A percentile compares a stretch with the other conserved stretches of the same genome.
Evolutionary conservation across 2,329 filamentous ascomycete genomes (phyloP).

Genomic region (Zymoseptoria pseudotritici): DNA sequence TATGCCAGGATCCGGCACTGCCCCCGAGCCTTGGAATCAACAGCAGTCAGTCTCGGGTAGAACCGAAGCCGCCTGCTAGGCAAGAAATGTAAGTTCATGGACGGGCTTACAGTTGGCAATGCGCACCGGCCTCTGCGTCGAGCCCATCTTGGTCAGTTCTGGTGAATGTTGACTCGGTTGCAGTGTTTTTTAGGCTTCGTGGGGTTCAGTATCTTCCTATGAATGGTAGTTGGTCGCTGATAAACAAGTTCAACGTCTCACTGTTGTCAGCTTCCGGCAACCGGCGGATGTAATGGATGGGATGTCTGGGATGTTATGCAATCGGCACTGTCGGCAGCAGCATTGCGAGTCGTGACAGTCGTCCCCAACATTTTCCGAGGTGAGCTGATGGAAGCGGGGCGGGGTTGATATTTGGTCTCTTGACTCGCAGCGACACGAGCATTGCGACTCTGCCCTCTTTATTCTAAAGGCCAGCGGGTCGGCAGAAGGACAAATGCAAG

Average conservation of each 20-base stretch:
- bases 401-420: background rate
- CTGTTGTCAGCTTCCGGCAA: background rate
- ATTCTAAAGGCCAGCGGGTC: background rate
- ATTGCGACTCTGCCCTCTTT: background rate
- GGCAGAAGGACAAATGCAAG: background rate
- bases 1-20: constrained; percentile 21
- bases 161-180: background rate
- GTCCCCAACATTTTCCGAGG: background rate
- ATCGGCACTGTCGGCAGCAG: background rate
- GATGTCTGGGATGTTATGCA: background rate
- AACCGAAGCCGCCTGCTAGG: background rate
- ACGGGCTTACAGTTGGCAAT: constrained; percentile 13
- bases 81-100: background rate
- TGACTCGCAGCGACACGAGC: background rate
- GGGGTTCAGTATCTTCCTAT: too few species aligned
- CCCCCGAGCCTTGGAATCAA: constrained; percentile 8
- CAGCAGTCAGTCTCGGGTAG: background rate
- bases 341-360: background rate
- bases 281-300: background rate
- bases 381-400: background rate
- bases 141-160: constrained; percentile 7
- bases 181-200: background rate
- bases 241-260: background rate
- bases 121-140: constrained; percentile 11
- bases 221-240: too few species aligned